A percentile compares a stretch with the other conserved stretches of the same genome.
These are phyloP conservation scores for Leptographium flavum DNA, from an alignment of 2,329 filamentous ascomycete species.

Conservation along the genomic window DNA sequence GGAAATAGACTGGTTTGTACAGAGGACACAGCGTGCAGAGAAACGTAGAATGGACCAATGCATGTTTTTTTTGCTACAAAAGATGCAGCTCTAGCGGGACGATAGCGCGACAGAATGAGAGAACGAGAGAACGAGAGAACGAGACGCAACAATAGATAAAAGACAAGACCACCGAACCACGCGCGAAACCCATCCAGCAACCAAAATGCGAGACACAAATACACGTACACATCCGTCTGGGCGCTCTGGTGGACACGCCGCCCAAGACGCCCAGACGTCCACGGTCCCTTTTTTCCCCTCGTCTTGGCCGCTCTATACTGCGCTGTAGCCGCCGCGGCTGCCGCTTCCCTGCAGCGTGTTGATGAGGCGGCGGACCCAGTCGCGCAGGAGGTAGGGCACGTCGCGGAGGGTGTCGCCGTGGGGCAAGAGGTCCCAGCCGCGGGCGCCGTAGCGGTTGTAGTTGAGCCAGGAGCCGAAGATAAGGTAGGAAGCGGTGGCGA, in stretches of 20 bases:
- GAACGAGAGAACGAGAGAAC: background rate
- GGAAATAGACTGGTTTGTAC: conserved; percentile 1
- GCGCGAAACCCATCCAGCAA: background rate
- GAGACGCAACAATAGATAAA: background rate
- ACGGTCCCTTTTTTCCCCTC: too few relatives aligned
- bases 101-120: background rate
- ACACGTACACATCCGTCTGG: background rate
- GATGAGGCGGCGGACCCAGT: conserved; percentile 67
- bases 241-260: too few relatives aligned
- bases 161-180: background rate
- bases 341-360: conserved; percentile 75
- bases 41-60: background rate
- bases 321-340: conserved; percentile 82
- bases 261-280: too few relatives aligned
- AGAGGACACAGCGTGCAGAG: too few relatives aligned
- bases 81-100: too few relatives aligned
- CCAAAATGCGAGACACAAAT: conserved; percentile 11
- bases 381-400: conserved; percentile 80
- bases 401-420: conserved; percentile 89
- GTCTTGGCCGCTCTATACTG: conserved; percentile 50
- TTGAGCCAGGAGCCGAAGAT: conserved; percentile 99
- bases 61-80: background rate
- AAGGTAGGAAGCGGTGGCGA: conserved; percentile 74
- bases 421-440: conserved; percentile 88
- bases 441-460: conserved; percentile 90